These are phyloP conservation scores for Eucalyptus pumila DNA, from an alignment of 345 rosid genomes.

Conservation along the genomic window DNA sequence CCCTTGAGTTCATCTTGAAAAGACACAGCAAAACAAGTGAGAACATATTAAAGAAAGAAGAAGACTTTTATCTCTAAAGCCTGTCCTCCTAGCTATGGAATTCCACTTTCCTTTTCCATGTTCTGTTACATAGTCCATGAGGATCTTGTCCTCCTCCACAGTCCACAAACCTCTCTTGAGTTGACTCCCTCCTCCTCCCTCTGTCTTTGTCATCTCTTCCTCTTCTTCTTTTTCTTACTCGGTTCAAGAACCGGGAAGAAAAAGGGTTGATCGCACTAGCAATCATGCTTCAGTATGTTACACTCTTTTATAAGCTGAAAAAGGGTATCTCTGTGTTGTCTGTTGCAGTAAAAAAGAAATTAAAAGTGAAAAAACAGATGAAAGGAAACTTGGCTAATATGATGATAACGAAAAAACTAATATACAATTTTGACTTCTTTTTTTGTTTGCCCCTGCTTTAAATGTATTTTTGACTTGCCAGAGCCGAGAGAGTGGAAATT, in stretches of 20 bases:
- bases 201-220: constrained; percentile 7
- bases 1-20: neutral
- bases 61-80: neutral
- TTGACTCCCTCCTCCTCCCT: constrained; percentile 1
- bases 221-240: neutral
- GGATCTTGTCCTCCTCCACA: constrained; percentile 49
- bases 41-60: neutral
- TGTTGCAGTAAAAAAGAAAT: neutral
- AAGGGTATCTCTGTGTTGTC: neutral
- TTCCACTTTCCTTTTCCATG: constrained; percentile 57
- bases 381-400: neutral
- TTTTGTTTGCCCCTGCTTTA: neutral
- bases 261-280: neutral
- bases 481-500: neutral
- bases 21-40: neutral
- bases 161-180: constrained; percentile 57
- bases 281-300: neutral
- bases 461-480: neutral
- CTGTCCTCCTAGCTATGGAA: constrained; percentile 35
- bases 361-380: neutral
- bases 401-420: neutral
- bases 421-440: neutral
- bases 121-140: constrained; percentile 27
- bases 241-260: neutral
- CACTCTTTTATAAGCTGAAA: neutral